Conservation (phyloP, 2,329 filamentous ascomycete species). For the Cladosporium sp. region DNA sequence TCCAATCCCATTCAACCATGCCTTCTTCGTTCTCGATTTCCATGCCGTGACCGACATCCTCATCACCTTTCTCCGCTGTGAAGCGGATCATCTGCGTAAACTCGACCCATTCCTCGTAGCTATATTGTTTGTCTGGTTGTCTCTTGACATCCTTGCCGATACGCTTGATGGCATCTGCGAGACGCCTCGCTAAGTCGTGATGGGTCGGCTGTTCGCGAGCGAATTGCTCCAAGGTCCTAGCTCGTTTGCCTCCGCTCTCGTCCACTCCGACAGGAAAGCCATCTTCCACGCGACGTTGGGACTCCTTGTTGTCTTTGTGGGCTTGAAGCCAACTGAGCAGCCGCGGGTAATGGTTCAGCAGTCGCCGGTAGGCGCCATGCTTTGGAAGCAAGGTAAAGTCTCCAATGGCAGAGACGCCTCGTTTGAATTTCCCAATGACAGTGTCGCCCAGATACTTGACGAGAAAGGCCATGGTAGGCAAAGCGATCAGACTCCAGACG, state of each 20-base stretch:
- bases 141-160: slow-evolving; percentile 61
- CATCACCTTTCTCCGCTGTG: slow-evolving; percentile 27
- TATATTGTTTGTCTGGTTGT: slow-evolving; percentile 60
- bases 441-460: slow-evolving; percentile 83
- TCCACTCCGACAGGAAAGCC: slow-evolving; percentile 44
- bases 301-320: slow-evolving; percentile 26
- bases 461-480: slow-evolving; percentile 84
- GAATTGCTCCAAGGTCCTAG: slow-evolving; percentile 40
- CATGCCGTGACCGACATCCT: slow-evolving; percentile 28
- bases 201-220: slow-evolving; percentile 47
- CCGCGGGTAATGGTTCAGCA: slow-evolving; percentile 47
- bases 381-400: slow-evolving; percentile 65
- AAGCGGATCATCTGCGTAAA: slow-evolving; percentile 71
- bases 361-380: slow-evolving; percentile 50
- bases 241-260: slow-evolving; percentile 22
- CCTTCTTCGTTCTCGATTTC: slow-evolving; percentile 51
- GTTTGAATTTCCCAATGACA: slow-evolving; percentile 63
- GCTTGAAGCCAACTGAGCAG: slow-evolving; percentile 36
- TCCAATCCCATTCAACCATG: slow-evolving; percentile 67
- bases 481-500: slow-evolving; percentile 82
- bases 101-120: slow-evolving; percentile 82
- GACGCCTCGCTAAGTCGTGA: slow-evolving; percentile 55
- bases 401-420: slow-evolving; percentile 56
- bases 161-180: slow-evolving; percentile 67
- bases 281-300: slow-evolving; percentile 38